Base-by-base conservation (phyloP, 805 yeast species). In the Candida hungchunana region DNA sequence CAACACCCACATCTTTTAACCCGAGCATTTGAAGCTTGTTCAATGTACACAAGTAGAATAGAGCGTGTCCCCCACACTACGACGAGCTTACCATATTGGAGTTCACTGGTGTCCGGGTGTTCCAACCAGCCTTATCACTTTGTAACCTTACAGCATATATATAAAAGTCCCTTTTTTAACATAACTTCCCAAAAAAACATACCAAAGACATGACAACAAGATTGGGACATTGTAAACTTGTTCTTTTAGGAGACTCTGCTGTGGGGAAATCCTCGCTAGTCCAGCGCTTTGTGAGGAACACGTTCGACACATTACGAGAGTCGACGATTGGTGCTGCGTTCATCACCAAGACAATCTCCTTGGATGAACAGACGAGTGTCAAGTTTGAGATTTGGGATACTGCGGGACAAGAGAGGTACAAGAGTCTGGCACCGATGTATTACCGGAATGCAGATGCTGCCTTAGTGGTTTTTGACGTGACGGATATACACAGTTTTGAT, bases 261-360 rank as follows among this genome's bases (percentile, higher is more conserved):
- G 94, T 84, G 15, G 94, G 94, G 17, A 84, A 85, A 84, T 31
- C 82, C 6, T 87, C 96, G 1, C 70, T 90, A 8, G 88, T 87
- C 1, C 83, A 83, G 46, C 66, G 97, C 34, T 87, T 89, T 50
- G 89, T 76, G 18, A 74, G 73, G 43, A 73, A 78, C 49, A 62
- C 77, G 0, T 93, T 90, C 56, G 93, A 86, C 47, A 80, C 76
- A 20, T 75, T 76, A 46, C 75, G 90, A 40, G 86, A 94, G 48
- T 84, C 95, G 28, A 93, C 98, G 2, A 93, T 93, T 37, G 99
- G 99, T n/a, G 99, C 98, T 4, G 98, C 97, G 0, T 93, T 90
- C 60, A 72, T 93, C 26, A 86, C 97, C 13, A 94, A 88, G 56
- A 78, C 82, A 9, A 67, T 83, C 10, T 66, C 66, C 9, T 46